Base-by-base conservation (phyloP, 1,284 basidiomycete species). In the Agaricales sp. region DNA sequence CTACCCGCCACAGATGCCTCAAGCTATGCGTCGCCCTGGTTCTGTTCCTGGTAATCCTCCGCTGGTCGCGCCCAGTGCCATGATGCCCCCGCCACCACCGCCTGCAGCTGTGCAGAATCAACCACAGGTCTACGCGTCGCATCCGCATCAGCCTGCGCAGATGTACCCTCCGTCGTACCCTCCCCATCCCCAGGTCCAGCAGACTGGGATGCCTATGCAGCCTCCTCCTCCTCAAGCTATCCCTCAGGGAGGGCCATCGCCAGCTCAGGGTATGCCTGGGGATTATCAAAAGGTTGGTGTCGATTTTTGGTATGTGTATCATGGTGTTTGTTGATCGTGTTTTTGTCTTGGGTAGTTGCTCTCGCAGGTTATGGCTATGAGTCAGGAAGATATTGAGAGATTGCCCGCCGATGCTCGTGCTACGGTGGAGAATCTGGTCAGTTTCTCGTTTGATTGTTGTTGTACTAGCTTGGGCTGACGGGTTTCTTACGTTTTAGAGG, bases 361-460 rank as follows among this genome's bases (percentile, higher is more conserved):
- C 43, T 72, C 89, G 63, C 92, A 94, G 67, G 92, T 98, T 0
- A 68, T 99, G 24, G 78, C 76, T 51, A 68, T 99, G 58, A 88
- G 89, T 0, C 83, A 78, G 38, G 91, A 92, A 45, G 92, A 98
- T 65, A 89, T 99, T 58, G 83, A 82, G 50, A 80, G 78, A 6
- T 67, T 98, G 44, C 89, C 92, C 19, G 83, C 88, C 1, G 74
- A 77, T 2, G 93, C 97, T 57, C 77, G 87, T 44, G 79, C 81
- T 0, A 86, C 90, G n/a, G 90, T 98, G 43, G 75, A 91, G 65
- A 80, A 87, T 58, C 66, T 96, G 63, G 91, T 92, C 55, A 52
- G 83, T 70, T 8, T 43, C 20, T 43, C 12, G 30, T 12, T 11
- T 37, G 30, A 12, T 12, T 37, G 11, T 16, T 16, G 12, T 16